Base-by-base conservation (phyloP, 345 rosid species). In the Linum usitatissimum region DNA sequence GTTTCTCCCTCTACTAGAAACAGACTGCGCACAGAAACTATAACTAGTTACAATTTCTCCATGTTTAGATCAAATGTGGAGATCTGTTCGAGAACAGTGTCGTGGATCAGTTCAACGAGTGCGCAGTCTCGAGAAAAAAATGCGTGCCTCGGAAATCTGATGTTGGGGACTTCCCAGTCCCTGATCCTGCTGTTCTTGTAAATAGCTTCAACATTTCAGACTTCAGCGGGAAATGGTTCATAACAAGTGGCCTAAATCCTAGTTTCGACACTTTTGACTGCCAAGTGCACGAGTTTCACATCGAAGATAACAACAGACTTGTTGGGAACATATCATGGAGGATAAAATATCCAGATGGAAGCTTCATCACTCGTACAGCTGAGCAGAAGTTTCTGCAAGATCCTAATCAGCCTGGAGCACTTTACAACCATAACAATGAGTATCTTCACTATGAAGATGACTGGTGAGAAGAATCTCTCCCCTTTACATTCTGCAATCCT, bases 381-480 rank as follows among this genome's bases (percentile, higher is more conserved):
- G 10, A 64, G 30, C 95, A 88, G 74, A 81, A 23, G 69, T 91
- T 91, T 66, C 79, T 77, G 53, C 98, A 91, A 72, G 94, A 86
- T 75, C 95, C 95, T 30, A 59, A 51, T 63, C 80, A 84, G 30
- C 96, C 96, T 18, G 96, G 84, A 61, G 69, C 86, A 58, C 79
- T 89, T 53, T 90, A 83, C 77, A 87, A 89, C 75, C 99, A 89
- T 55, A 83, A 83, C 71, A 93, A 93, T 66, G 99, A 86, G 76
- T 93, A 81, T 68, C 99, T 93, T 68, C 96, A 87, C 70, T 87
- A 89, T 75, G 83, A 93, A 84, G 97, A 93, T 73, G 97, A 89
- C 81, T 89, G 99, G 97, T 88, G 85, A 76, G 57, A 13, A 8
- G 9, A 2, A 59, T 28, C 57, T 20, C 39, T 20, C 28, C 28